These are phyloP conservation scores for Tuber umbilicatum DNA, from an alignment of 495 filamentous ascomycete species.

Conservation along the genomic window DNA sequence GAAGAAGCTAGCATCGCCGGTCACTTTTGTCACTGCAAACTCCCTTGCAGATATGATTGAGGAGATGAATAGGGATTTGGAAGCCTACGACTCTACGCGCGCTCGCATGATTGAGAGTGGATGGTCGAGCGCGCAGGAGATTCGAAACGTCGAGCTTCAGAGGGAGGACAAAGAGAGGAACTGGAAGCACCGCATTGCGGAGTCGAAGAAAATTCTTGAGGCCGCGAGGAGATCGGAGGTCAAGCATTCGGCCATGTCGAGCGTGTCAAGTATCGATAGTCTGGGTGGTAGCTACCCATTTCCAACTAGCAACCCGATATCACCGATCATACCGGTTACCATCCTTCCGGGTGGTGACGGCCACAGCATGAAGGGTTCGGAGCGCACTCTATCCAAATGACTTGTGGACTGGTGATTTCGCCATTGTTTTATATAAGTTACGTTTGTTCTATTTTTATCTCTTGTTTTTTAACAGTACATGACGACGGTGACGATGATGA, in stretches of 20 bases:
- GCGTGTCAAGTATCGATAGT: slow-evolving; percentile 36
- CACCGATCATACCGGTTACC: slow-evolving; percentile 23
- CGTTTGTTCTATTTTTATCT: slow-evolving; percentile 15
- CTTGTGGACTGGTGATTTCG: slow-evolving; percentile 2
- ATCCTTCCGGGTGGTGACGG: slow-evolving; percentile 13
- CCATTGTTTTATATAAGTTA: slow-evolving; percentile 6
- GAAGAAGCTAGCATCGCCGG: slow-evolving; percentile 28
- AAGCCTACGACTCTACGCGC: slow-evolving; percentile 37
- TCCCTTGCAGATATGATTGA: slow-evolving; percentile 41
- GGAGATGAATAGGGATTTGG: slow-evolving; percentile 38
- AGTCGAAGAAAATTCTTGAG: slow-evolving; percentile 40
- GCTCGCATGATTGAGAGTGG: slow-evolving; percentile 35
- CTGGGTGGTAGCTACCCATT: slow-evolving; percentile 18
- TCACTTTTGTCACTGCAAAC: slow-evolving; percentile 33
- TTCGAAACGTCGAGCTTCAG: slow-evolving; percentile 38
- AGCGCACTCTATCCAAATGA: slow-evolving; percentile 31
- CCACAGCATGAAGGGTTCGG: slow-evolving; percentile 24
- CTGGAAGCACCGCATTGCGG: slow-evolving; percentile 36
- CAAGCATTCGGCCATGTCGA: slow-evolving; percentile 35
- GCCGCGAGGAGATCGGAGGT: slow-evolving; percentile 31
- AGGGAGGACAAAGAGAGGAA: slow-evolving; percentile 28
- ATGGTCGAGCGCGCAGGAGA: slow-evolving; percentile 41
- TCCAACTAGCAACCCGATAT: slow-evolving; percentile 13
- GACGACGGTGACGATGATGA: slow-evolving; percentile 21
- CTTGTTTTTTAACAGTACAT: slow-evolving; percentile 20